Base-by-base conservation (phyloP, 108 stramenopile genomes). In the Nitzschia palea region DNA sequence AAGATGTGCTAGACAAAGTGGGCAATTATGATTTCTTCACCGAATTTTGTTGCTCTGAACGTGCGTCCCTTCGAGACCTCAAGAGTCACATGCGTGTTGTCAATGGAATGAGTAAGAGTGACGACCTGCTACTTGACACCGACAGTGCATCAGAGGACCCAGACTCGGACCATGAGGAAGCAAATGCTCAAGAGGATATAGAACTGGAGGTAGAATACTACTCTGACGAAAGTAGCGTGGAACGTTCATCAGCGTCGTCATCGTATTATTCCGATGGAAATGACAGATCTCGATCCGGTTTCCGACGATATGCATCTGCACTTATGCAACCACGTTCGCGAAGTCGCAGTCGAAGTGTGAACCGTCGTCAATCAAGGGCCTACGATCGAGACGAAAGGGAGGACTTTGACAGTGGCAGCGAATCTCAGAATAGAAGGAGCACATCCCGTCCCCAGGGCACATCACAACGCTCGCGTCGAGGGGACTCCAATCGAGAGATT, bases 1-100 rank as follows among this genome's bases (percentile, higher is more conserved):
- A 42, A 15, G 54, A 50, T 14, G 57, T 59, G n/a, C 20, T 55
- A 20, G 3, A 55, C 54, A 27, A 55, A 31, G 54, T 29, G 20
- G 54, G 54, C 23, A 55, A 55, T 4, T 55, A 55, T 29, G 54
- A 55, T 31, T 55, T 55, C 28, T 12, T 55, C 17, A 55, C 54
- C 4, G 9, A 9, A 5, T 6, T 5, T 6, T 50, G 5, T 50
- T 5, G 8, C 5, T 50, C 48, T n/a, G 47, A 18, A n/a, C 47
- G 47, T 4, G 3, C 54, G 10, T 14, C 4, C 5, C 31, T 55
- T 14, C 22, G 30, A 55, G 54, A 55, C 30, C 31, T 55, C 30
- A 25, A 55, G 54, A 30, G 3, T 5, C 23, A 20, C 4, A 55
- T 55, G 26, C 30, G 54, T 31, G 20, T 55, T 4, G 54, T 29